A percentile compares a stretch with the other conserved stretches of the same genome.
Evolutionary conservation across 306 rosid genomes (phyloP).

Genomic region (apple (Malus domestica)): DNA sequence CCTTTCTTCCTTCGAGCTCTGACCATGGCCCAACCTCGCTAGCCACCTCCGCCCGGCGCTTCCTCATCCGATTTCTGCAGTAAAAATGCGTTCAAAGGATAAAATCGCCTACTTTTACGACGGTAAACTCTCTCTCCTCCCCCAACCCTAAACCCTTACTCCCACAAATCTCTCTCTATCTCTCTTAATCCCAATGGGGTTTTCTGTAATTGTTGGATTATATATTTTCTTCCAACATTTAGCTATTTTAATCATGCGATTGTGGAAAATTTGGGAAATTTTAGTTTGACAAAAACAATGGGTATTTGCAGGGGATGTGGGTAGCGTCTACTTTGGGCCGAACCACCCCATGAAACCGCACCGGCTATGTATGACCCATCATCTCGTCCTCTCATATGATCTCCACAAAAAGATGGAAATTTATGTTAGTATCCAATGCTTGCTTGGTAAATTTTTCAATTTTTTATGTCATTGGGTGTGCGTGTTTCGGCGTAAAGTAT

Average conservation of each 20-base stretch:
- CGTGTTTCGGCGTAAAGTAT: background rate
- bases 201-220: background rate
- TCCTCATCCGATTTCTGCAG: background rate
- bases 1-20: background rate
- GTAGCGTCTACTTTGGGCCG: slow-evolving; percentile 95
- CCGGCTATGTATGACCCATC: slow-evolving; percentile 96
- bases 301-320: slow-evolving; percentile 80
- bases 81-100: slow-evolving; percentile 76
- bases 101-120: slow-evolving; percentile 89
- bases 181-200: background rate
- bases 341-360: slow-evolving; percentile 99
- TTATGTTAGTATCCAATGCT: slow-evolving; percentile 52
- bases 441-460: background rate
- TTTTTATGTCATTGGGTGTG: background rate
- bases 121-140: slow-evolving; percentile 35
- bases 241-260: slow-evolving; percentile 5
- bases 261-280: background rate
- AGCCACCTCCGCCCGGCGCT: background rate
- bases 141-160: slow-evolving; percentile 27
- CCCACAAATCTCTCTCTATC: background rate
- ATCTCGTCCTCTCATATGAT: slow-evolving; percentile 91
- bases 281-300: background rate
- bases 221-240: background rate
- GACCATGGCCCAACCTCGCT: background rate
- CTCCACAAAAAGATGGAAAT: slow-evolving; percentile 98